phyloP scores from a whole-genome alignment of 2,329 filamentous ascomycete species.

The Phaeosphaeria sp. region DNA sequence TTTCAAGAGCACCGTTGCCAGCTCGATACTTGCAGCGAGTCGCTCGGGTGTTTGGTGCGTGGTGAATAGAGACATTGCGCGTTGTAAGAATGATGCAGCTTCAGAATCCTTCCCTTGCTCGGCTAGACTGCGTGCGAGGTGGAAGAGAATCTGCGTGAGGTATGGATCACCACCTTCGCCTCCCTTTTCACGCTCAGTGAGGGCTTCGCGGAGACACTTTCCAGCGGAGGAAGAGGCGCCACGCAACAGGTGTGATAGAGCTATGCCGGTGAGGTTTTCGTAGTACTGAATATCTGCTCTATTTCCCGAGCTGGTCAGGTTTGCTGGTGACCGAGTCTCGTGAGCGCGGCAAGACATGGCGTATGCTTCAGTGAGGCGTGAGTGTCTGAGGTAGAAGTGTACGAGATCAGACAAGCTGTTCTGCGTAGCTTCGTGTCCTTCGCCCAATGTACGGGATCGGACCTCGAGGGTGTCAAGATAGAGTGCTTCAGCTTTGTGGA shows the following conservation, averaged over 20 bases:
- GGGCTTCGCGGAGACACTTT: background rate
- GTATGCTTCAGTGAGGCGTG: background rate
- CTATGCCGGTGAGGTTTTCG: background rate
- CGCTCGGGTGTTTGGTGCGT: background rate
- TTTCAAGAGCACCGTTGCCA: background rate
- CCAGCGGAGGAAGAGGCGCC: background rate
- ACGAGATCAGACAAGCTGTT: background rate
- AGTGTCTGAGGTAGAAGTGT: background rate
- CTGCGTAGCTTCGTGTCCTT: background rate
- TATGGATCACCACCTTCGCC: background rate
- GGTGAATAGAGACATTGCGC: no score
- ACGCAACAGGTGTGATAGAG: background rate
- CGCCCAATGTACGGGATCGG: background rate
- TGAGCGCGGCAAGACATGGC: background rate
- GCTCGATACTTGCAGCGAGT: background rate
- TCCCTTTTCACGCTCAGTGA: background rate
- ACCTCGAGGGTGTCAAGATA: background rate
- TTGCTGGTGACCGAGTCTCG: background rate
- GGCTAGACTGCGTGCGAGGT: background rate
- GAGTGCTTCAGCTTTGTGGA: background rate
- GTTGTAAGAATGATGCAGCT: background rate
- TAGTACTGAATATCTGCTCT: background rate
- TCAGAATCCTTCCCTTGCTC: background rate
- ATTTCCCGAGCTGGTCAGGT: background rate
- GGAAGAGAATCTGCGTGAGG: background rate